phyloP scores from a whole-genome alignment of 176 grass and related monocot species.

The Hordeum marinum region DNA sequence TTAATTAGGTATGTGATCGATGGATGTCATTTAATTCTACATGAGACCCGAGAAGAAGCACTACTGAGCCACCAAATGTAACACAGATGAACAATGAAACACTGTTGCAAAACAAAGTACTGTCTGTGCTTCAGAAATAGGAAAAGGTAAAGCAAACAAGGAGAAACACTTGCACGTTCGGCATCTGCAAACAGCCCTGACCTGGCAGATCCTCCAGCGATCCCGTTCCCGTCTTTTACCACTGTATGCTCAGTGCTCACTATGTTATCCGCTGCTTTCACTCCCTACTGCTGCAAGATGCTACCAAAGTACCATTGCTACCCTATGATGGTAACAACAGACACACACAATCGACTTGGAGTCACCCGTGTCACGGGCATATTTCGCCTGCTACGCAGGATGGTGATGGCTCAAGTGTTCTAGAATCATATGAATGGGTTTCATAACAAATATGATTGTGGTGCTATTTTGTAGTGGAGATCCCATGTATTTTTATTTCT shows the following conservation, averaged over 20 bases:
- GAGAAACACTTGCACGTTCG: slow-evolving; percentile 76
- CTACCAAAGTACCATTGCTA: slow-evolving; percentile 15
- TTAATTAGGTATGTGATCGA: not conserved
- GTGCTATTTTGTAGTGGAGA: not conserved
- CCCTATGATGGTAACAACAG: slow-evolving; percentile 12
- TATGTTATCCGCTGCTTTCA: slow-evolving; percentile 24
- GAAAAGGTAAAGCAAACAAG: slow-evolving; percentile 39
- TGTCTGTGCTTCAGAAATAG: not conserved
- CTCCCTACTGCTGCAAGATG: slow-evolving; percentile 19
- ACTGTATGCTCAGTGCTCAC: not conserved
- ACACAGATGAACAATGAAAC: not conserved
- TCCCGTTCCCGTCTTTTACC: slow-evolving; percentile 48
- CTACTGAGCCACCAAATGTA: not conserved
- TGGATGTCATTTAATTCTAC: not conserved
- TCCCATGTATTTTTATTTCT: not conserved
- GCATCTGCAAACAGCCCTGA: slow-evolving; percentile 41
- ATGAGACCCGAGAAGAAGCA: not conserved
- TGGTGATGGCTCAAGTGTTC: not conserved
- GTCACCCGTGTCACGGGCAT: slow-evolving; percentile 17
- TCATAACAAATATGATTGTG: not conserved
- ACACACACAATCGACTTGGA: not conserved
- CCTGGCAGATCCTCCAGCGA: slow-evolving; percentile 62
- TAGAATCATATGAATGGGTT: not conserved
- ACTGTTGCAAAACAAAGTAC: not conserved
- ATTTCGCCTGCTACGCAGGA: not conserved